Evolutionary conservation across 2,329 filamentous ascomycete species (phyloP).

Genomic region (Aureobasidium musti): DNA sequence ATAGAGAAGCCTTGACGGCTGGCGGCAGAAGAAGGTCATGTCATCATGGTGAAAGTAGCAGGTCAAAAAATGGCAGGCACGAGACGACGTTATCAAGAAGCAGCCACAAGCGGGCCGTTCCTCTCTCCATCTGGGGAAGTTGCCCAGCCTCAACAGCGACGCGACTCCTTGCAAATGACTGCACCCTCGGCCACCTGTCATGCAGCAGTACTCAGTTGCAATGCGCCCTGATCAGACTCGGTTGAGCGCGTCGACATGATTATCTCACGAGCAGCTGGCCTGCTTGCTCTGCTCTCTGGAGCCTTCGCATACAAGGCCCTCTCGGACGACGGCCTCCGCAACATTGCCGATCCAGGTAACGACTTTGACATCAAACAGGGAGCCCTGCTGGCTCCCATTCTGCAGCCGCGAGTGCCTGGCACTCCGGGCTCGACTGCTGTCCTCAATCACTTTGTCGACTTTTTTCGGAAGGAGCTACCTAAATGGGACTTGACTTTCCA

Average conservation of each 20-base stretch:
- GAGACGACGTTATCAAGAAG: not conserved
- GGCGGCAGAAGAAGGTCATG: conserved; percentile 18
- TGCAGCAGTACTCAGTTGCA: not conserved
- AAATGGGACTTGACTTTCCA: conserved; percentile 80
- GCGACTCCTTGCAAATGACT: not conserved
- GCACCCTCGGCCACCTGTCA: not conserved
- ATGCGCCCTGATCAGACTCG: conserved; percentile 28
- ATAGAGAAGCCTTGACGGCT: conserved; percentile 3
- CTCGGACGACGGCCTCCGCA: conserved; percentile 71
- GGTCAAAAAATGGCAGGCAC: not conserved
- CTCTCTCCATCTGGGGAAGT: not conserved
- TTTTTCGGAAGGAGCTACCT: conserved; percentile 74
- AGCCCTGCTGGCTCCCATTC: conserved; percentile 77
- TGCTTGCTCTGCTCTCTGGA: conserved; percentile 40
- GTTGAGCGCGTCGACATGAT: conserved; percentile 28
- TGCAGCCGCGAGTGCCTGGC: conserved; percentile 85
- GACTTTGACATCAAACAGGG: conserved; percentile 74
- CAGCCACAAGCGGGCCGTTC: not conserved
- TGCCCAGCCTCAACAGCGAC: conserved; percentile 5
- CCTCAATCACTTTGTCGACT: conserved; percentile 79
- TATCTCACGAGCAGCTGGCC: conserved; percentile 36
- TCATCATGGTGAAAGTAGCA: conserved; percentile 11
- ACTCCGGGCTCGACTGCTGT: conserved; percentile 72
- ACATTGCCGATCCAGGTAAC: conserved; percentile 68
- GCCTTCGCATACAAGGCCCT: conserved; percentile 60